These are phyloP conservation scores for Rhodotorula sp. DNA, from an alignment of 1,284 basidiomycete species.

Conservation along the genomic window DNA sequence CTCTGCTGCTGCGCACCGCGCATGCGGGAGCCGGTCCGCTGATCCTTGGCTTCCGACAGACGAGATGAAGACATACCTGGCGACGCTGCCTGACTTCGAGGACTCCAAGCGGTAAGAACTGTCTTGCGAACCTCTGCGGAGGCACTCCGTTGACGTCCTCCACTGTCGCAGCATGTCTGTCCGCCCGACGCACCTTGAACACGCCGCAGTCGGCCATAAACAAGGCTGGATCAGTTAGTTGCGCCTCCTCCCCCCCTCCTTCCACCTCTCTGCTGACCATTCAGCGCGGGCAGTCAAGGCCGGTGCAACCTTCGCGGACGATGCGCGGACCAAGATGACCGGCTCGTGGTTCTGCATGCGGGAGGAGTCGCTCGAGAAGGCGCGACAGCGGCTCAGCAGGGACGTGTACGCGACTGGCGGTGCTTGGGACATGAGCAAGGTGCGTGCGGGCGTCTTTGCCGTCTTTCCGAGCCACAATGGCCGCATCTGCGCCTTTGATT, in stretches of 20 bases:
- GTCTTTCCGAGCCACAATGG: too few species aligned
- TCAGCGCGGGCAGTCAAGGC: conserved; percentile 14
- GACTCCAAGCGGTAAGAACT: conserved; percentile 19
- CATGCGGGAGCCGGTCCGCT: not conserved
- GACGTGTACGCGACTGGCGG: conserved; percentile 35
- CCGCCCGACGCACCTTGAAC: conserved; percentile 30
- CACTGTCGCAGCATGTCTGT: conserved; percentile 20
- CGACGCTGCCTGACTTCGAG: conserved; percentile 29
- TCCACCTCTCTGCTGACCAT: not conserved
- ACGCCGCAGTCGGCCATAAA: conserved; percentile 22
- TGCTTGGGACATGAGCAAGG: conserved; percentile 35
- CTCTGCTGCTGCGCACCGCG: not conserved
- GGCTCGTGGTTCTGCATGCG: conserved; percentile 34
- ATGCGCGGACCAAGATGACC: conserved; percentile 30
- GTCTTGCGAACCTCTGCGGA: too few species aligned
- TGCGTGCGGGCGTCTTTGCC: too few species aligned
- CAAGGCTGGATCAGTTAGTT: conserved; percentile 39
- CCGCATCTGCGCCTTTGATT: not conserved
- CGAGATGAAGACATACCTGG: conserved; percentile 28
- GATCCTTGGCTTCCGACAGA: not conserved
- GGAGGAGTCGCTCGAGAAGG: conserved; percentile 30
- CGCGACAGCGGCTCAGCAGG: conserved; percentile 17
- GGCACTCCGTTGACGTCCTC: too few species aligned
- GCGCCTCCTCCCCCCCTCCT: not conserved
- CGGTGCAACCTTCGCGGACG: conserved; percentile 37